Base-by-base conservation (phyloP, 768 basidiomycete genomes). In the Sutorius australiensis region DNA sequence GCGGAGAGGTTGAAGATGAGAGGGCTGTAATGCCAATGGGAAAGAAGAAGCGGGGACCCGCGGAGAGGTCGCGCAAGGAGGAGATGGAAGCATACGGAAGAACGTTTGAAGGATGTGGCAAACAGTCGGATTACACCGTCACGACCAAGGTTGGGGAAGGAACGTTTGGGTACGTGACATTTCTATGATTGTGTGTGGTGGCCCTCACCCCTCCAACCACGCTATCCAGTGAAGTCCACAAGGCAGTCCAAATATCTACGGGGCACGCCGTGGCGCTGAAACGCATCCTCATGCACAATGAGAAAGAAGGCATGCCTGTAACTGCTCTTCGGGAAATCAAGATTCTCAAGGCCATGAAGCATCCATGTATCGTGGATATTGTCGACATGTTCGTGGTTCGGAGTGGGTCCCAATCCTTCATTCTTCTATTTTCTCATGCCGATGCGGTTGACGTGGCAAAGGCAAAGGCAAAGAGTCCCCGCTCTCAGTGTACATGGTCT, bases 301-400 rank as follows among this genome's bases (percentile, higher is more conserved):
- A 95, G 70, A 89, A 91, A 61, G 95, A 97, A 69, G 95, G 95
- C 50, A 92, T 98, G 79, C 93, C 95, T 1, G 91, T 98, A 19
- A 98, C 97, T 8, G 95, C 97, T 10, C 76, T 98, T 9, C 86
- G 97, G 11, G 97, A 99, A 73, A 98, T 98, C 72, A 95, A 95
- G 67, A 93, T 98, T 52, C 76, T 99, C 57, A 98, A 98, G 68
- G 82, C 86, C 5, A 77, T 99, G 54, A 81, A 83, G 38, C 95
- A 99, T 62, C 79, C 85, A 0, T 88, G 87, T 61, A 83, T 98
- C 45, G 86, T 99, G 10, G 79, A 92, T 41, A 84, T 98, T 43
- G 67, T 92, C 53, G 94, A 97, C 67, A 95, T 98, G 86, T 92
- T 98, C 54, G 85, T 95, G 50, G 85, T 89, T 39, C 76, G 82